These are phyloP conservation scores for Rhizopogon hawkerae DNA, from an alignment of 1,284 basidiomycete genomes.

Conservation along the genomic window DNA sequence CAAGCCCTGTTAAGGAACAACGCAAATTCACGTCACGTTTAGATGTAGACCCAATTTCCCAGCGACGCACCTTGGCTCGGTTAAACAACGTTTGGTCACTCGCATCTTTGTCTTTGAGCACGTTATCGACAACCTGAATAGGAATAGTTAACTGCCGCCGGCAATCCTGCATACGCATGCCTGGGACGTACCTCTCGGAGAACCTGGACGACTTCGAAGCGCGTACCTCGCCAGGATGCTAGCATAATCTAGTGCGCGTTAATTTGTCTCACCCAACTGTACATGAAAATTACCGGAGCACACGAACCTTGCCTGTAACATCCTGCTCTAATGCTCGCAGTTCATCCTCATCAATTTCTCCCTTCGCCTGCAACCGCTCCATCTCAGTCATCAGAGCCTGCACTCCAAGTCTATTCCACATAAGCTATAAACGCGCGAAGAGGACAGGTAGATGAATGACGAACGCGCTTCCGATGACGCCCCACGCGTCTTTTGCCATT, in stretches of 20 bases:
- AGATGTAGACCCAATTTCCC: neutral
- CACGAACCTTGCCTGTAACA: conserved; percentile 76
- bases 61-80: conserved; percentile 64
- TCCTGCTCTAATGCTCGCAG: conserved; percentile 86
- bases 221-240: conserved; percentile 91
- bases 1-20: conserved; percentile 47
- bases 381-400: conserved; percentile 68
- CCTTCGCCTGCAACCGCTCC: conserved; percentile 83
- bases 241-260: conserved; percentile 62
- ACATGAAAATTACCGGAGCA: neutral
- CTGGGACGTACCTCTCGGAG: conserved; percentile 49
- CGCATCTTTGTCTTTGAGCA: conserved; percentile 68
- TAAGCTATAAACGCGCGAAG: neutral
- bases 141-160: neutral
- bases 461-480: conserved; percentile 85
- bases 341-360: conserved; percentile 78
- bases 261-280: neutral
- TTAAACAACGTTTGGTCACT: conserved; percentile 65
- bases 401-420: conserved; percentile 18
- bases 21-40: neutral
- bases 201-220: conserved; percentile 86
- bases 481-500: conserved; percentile 90
- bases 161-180: neutral
- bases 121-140: conserved; percentile 66
- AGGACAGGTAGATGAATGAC: conserved; percentile 29